Evolutionary conservation across 495 filamentous ascomycete genomes (phyloP).

Genomic region (Tirmania nivea): DNA sequence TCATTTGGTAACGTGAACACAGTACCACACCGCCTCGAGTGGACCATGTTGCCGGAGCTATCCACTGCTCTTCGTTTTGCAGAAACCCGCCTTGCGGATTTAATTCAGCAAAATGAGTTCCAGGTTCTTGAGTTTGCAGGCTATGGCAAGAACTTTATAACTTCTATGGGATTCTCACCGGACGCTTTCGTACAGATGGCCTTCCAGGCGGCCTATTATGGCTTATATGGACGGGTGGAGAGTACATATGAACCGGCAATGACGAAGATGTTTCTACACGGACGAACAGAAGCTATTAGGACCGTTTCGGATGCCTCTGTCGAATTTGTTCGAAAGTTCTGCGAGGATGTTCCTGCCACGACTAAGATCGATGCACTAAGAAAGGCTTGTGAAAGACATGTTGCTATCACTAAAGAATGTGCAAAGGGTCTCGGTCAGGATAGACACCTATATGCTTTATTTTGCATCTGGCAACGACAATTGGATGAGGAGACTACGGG

Average conservation of each 20-base stretch:
- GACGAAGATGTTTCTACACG: constrained; percentile 86
- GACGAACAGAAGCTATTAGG: constrained; percentile 82
- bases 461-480: constrained; percentile 81
- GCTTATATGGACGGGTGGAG: constrained; percentile 81
- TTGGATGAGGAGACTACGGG: constrained; percentile 49
- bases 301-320: constrained; percentile 60
- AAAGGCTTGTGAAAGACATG: constrained; percentile 64
- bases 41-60: constrained; percentile 90
- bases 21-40: constrained; percentile 88
- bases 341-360: constrained; percentile 66
- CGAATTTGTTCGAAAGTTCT: constrained; percentile 83
- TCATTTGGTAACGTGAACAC: constrained; percentile 91
- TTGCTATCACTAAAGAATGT: constrained; percentile 60
- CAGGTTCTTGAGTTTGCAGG: constrained; percentile 68
- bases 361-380: constrained; percentile 67
- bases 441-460: constrained; percentile 80
- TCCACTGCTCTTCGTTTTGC: constrained; percentile 83
- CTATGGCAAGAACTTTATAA: constrained; percentile 96
- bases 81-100: constrained; percentile 79
- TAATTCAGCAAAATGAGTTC: constrained; percentile 95
- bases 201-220: constrained; percentile 96
- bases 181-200: constrained; percentile 99
- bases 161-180: constrained; percentile 84
- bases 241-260: constrained; percentile 95
- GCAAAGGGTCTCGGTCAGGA: constrained; percentile 86